Conservation (phyloP, 345 rosid species). For the Dipteronia sinensis region DNA sequence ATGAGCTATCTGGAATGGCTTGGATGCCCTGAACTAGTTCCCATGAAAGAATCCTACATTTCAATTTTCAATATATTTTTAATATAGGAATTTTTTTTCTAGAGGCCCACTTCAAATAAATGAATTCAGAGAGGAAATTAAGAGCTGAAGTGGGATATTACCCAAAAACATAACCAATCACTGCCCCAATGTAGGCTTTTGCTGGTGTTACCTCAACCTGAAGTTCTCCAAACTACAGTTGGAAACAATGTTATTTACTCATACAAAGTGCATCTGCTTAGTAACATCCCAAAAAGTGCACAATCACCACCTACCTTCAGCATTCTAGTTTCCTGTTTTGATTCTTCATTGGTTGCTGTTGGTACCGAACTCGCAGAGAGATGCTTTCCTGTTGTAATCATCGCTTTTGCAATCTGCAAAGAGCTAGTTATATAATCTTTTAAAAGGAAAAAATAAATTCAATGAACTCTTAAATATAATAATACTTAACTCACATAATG, state of each 20-base stretch:
- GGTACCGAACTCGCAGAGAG: conserved; percentile 50
- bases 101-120: background rate
- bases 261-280: background rate
- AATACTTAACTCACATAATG: background rate
- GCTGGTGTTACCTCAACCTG: conserved; percentile 74
- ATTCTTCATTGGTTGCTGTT: conserved; percentile 38
- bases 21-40: conserved; percentile 73
- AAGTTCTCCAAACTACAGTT: conserved; percentile 86
- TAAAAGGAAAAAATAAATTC: background rate
- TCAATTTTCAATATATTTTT: conserved; percentile 4
- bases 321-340: conserved; percentile 51
- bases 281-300: conserved; percentile 5
- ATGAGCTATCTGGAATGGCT: conserved; percentile 72
- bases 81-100: background rate
- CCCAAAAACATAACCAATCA: conserved; percentile 70
- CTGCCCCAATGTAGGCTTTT: conserved; percentile 79
- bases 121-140: conserved; percentile 2
- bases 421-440: conserved; percentile 1
- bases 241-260: background rate
- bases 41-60: conserved; percentile 83
- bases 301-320: conserved; percentile 58
- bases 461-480: background rate
- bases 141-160: conserved; percentile 31
- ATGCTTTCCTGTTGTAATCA: conserved; percentile 66
- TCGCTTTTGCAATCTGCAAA: conserved; percentile 75